Percentiles rank a stretch among this genome's conserved stretches.
phyloP scores from a whole-genome alignment of 2,329 filamentous ascomycete genomes.

The Clarireedia monteithiana region DNA sequence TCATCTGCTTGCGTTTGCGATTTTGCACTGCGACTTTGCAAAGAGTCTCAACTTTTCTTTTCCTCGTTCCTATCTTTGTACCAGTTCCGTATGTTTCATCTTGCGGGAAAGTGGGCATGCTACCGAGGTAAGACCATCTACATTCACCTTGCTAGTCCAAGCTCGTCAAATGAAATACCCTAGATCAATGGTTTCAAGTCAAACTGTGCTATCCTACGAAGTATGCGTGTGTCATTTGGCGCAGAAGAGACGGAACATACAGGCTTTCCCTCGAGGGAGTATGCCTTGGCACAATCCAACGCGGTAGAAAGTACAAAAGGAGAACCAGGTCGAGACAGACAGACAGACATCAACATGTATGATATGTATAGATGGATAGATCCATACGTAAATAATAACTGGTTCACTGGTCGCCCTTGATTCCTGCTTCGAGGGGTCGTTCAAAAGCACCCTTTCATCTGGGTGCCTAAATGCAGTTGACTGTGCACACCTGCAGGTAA shows the following conservation, averaged over 20 bases:
- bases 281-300: background rate
- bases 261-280: no score
- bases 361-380: no score
- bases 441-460: background rate
- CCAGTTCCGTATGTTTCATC: constrained; percentile 8
- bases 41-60: background rate
- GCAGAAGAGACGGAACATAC: background rate
- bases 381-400: no score
- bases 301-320: background rate
- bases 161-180: background rate
- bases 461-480: background rate
- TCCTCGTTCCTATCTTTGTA: background rate
- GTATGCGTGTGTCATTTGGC: background rate
- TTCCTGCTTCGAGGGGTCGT: background rate
- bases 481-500: background rate
- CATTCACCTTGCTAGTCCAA: background rate
- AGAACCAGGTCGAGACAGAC: no score
- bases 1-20: constrained; percentile 4
- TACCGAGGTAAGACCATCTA: background rate
- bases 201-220: background rate
- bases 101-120: background rate
- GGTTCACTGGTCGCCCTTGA: no score
- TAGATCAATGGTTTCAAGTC: background rate
- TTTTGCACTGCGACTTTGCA: background rate
- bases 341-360: no score